Evolutionary conservation across 2,329 filamentous ascomycete species (phyloP).

Genomic region (Talaromyces sp.): DNA sequence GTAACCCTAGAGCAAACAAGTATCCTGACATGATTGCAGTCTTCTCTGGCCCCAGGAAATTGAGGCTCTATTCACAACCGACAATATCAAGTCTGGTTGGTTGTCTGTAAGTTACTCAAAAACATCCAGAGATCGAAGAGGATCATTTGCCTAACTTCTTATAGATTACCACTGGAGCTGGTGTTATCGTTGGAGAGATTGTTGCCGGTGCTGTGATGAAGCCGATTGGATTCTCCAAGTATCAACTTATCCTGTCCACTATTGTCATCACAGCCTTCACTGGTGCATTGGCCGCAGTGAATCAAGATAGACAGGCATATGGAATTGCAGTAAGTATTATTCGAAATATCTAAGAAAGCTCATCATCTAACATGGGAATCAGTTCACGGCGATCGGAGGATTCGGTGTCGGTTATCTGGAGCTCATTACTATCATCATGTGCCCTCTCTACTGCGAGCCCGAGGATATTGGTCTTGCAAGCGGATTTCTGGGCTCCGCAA

Average conservation of each 20-base stretch:
- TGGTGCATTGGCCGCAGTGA: slow-evolving; percentile 21
- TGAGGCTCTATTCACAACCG: slow-evolving; percentile 43
- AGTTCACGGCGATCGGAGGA: slow-evolving; percentile 26
- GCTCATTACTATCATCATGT: slow-evolving; percentile 25
- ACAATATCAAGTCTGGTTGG: slow-evolving; percentile 45
- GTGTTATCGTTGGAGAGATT: slow-evolving; percentile 4
- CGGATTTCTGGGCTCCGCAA: slow-evolving; percentile 24
- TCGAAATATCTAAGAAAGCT: not conserved
- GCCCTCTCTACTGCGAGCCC: slow-evolving; percentile 20
- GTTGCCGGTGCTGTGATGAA: slow-evolving; percentile 1
- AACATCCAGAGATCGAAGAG: no score
- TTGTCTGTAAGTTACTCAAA: slow-evolving; percentile 33
- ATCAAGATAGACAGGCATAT: slow-evolving; percentile 17
- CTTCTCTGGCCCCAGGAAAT: slow-evolving; percentile 48
- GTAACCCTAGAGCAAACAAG: no score
- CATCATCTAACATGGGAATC: not conserved
- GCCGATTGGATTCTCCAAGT: not conserved
- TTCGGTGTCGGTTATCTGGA: slow-evolving; percentile 29
- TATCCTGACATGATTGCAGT: not conserved
- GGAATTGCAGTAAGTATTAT: slow-evolving; percentile 17
- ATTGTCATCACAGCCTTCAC: slow-evolving; percentile 18
- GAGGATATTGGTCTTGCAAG: slow-evolving; percentile 24
- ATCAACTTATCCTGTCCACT: slow-evolving; percentile 1
- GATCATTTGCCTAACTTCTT: not conserved
- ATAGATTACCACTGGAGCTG: slow-evolving; percentile 1